Evolutionary conservation across 148 eudicot species (phyloP).

Genomic region (Silene conica): DNA sequence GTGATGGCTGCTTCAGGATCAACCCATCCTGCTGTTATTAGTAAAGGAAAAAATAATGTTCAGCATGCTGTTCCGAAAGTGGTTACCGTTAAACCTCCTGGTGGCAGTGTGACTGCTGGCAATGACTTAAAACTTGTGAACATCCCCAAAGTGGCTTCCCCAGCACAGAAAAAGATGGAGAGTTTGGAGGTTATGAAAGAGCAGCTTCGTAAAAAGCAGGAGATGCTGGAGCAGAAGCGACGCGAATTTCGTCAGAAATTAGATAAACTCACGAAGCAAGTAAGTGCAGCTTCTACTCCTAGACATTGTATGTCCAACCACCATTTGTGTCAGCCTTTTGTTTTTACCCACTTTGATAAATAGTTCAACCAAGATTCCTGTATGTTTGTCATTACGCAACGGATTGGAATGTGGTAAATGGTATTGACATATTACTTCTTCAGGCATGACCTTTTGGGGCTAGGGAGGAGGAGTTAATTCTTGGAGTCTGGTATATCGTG

Average conservation of each 20-base stretch:
- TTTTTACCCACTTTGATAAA: not conserved
- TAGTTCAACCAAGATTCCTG: not conserved
- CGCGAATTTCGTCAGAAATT: conserved; percentile 59
- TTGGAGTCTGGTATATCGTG: not conserved
- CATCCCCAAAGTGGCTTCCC: conserved; percentile 45
- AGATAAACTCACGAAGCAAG: conserved; percentile 72
- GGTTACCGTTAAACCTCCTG: conserved; percentile 31
- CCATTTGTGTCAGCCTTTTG: conserved; percentile 5
- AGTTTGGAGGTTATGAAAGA: conserved; percentile 70
- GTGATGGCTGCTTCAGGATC: conserved; percentile 35
- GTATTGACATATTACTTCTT: not conserved
- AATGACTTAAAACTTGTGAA: conserved; percentile 41
- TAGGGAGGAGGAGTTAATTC: not conserved
- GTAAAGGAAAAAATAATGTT: conserved; percentile 44
- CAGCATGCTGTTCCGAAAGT: conserved; percentile 34
- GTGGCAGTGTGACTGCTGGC: conserved; percentile 20
- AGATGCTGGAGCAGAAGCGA: conserved; percentile 80
- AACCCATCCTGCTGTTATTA: conserved; percentile 26
- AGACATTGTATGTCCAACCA: not conserved
- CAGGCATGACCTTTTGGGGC: not conserved
- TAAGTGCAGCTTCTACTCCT: conserved; percentile 25
- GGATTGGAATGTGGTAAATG: not conserved
- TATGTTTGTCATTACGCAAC: not conserved
- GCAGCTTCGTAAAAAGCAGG: conserved; percentile 91
- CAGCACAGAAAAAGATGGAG: conserved; percentile 67